Evolutionary conservation across 129 eudicot species (phyloP).

Genomic region (Oenanthe sinensis): DNA sequence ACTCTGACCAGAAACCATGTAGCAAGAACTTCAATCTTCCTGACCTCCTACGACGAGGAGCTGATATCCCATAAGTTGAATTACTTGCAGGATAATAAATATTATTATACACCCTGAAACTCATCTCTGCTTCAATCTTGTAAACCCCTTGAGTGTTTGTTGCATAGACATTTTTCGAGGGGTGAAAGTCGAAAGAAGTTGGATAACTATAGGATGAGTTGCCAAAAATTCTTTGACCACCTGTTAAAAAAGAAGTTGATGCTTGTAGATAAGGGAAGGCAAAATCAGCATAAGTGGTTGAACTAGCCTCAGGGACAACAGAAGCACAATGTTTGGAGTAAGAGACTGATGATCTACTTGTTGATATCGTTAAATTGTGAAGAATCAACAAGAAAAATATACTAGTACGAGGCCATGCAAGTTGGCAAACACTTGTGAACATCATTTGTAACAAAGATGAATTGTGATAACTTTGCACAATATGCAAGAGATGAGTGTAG

Average conservation of each 20-base stretch:
- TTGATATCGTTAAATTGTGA: background rate
- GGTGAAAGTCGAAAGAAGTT: constrained; percentile 14
- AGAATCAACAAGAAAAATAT: constrained; percentile 16
- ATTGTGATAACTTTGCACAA: background rate
- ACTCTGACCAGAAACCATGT: constrained; percentile 69
- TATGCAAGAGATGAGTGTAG: background rate
- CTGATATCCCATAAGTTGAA: constrained; percentile 8
- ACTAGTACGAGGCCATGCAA: background rate
- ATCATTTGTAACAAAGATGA: background rate
- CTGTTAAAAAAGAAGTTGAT: constrained; percentile 26
- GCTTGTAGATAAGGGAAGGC: constrained; percentile 20
- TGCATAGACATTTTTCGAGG: constrained; percentile 18
- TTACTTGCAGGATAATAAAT: constrained; percentile 7
- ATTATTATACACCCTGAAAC: constrained; percentile 15
- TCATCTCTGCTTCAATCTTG: constrained; percentile 42
- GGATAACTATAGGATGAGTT: background rate
- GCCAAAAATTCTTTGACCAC: constrained; percentile 40
- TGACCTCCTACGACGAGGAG: background rate
- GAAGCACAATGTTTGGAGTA: constrained; percentile 46
- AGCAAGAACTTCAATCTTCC: constrained; percentile 24
- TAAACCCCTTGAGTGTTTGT: constrained; percentile 27
- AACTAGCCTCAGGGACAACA: constrained; percentile 37
- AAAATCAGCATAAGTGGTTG: constrained; percentile 21
- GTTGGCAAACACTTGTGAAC: background rate
- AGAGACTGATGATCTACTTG: constrained; percentile 19